phyloP scores from a whole-genome alignment of 1,284 basidiomycete genomes.

The Coriolopsis trogii region DNA sequence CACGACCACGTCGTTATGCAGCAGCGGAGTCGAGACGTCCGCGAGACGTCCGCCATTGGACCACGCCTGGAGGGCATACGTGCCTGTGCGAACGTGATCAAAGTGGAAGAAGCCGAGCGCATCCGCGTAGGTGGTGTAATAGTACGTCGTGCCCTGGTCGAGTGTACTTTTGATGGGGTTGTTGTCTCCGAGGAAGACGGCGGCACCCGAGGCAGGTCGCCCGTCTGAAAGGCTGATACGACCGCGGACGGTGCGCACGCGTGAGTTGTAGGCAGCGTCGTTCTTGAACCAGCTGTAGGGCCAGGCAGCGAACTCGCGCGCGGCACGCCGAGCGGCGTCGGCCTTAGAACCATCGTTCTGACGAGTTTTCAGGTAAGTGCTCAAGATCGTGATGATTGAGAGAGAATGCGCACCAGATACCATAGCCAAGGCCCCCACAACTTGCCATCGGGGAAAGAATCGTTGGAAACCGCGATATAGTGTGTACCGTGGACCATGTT shows the following conservation, averaged over 20 bases:
- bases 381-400: background rate
- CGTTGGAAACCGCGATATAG: background rate
- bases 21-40: background rate
- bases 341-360: background rate
- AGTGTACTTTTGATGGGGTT: background rate
- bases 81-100: background rate
- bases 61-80: background rate
- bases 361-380: background rate
- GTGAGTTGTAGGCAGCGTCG: background rate
- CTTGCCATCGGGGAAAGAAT: background rate
- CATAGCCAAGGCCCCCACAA: background rate
- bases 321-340: background rate
- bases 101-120: background rate
- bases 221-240: background rate
- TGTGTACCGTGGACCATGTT: background rate
- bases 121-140: background rate
- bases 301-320: background rate
- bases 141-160: background rate
- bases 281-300: background rate
- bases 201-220: background rate
- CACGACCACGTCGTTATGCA: background rate
- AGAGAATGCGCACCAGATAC: background rate
- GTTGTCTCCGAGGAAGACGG: background rate
- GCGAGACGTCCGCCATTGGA: background rate
- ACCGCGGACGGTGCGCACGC: background rate